A percentile compares a stretch with the other conserved stretches of the same genome.
Conservation (phyloP, 352 stramenopile genomes). For the Pythium pyrilobum region DNA sequence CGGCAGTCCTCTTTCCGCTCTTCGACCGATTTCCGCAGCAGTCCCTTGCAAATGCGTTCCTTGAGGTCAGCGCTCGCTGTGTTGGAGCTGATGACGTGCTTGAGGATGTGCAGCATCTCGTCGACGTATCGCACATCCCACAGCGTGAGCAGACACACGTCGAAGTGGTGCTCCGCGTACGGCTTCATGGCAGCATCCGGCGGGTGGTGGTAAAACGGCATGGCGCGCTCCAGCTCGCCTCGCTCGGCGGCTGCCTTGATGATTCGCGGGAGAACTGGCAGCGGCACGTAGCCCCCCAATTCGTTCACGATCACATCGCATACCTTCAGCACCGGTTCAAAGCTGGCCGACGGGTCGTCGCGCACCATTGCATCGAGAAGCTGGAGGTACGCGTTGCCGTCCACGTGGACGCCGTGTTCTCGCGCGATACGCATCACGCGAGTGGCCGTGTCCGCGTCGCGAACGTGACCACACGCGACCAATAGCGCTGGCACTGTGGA, state of each 20-base stretch:
- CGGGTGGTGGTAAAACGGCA: conserved; percentile 54
- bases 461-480: conserved; percentile 16
- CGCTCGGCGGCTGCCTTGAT: conserved; percentile 54
- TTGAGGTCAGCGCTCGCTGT: conserved; percentile 38
- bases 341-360: conserved; percentile 39
- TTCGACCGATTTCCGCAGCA: conserved; percentile 45
- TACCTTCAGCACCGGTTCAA: conserved; percentile 43
- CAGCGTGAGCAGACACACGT: conserved; percentile 60
- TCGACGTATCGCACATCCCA: conserved; percentile 33
- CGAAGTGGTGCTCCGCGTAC: conserved; percentile 59
- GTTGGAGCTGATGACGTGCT: conserved; percentile 35
- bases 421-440: conserved; percentile 12
- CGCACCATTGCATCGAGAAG: conserved; percentile 48
- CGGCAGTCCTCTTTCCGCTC: conserved; percentile 32
- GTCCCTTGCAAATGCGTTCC: conserved; percentile 51
- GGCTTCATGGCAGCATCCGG: conserved; percentile 28
- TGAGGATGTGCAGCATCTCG: conserved; percentile 55
- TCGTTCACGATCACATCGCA: conserved; percentile 48
- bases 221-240: conserved; percentile 45
- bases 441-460: conserved; percentile 9
- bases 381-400: conserved; percentile 44
- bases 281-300: conserved; percentile 35
- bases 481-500: conserved; percentile 13
- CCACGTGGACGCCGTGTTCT: conserved; percentile 3
- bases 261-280: conserved; percentile 48